A percentile compares a stretch with the other conserved stretches of the same genome.
Evolutionary conservation across 768 basidiomycete genomes (phyloP).

Genomic region (Podaxis sp.): DNA sequence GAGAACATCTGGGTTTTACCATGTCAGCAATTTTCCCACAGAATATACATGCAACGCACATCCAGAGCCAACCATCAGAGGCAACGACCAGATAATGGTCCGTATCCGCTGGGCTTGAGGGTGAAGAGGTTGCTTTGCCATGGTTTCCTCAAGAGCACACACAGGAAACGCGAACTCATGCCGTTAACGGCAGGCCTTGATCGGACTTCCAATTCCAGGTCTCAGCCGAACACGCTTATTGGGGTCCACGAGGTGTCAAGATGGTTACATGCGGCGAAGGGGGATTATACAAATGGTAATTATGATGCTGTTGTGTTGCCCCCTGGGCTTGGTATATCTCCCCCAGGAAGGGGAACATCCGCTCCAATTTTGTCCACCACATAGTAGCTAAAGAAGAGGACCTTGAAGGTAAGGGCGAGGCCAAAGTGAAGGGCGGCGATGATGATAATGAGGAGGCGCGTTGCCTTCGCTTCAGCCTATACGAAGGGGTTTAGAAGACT

Average conservation of each 20-base stretch:
- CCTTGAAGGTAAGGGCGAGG: constrained; percentile 84
- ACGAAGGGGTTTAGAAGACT: constrained; percentile 8
- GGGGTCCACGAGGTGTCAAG: background rate
- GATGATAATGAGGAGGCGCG: constrained; percentile 77
- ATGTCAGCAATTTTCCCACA: background rate
- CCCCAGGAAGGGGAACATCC: constrained; percentile 42
- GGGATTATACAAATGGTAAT: background rate
- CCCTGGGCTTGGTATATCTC: constrained; percentile 29
- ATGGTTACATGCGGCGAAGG: background rate
- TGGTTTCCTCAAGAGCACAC: background rate
- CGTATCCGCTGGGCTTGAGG: constrained; percentile 38
- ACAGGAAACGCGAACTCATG: too few relatives aligned
- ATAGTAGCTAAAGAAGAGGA: constrained; percentile 62
- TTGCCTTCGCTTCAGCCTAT: constrained; percentile 85
- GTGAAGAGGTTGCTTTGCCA: constrained; percentile 29
- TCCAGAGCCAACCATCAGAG: constrained; percentile 63
- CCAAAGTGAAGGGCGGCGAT: constrained; percentile 74
- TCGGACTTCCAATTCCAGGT: constrained; percentile 1
- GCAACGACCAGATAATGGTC: constrained; percentile 60
- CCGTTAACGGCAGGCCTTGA: background rate
- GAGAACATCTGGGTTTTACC: constrained; percentile 46
- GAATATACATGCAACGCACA: constrained; percentile 39
- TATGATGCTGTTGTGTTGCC: constrained; percentile 22
- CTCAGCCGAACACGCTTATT: background rate
- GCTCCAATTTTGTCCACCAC: constrained; percentile 41